Conservation (phyloP, 805 yeast species). For the Lipomyces lipofer region DNA sequence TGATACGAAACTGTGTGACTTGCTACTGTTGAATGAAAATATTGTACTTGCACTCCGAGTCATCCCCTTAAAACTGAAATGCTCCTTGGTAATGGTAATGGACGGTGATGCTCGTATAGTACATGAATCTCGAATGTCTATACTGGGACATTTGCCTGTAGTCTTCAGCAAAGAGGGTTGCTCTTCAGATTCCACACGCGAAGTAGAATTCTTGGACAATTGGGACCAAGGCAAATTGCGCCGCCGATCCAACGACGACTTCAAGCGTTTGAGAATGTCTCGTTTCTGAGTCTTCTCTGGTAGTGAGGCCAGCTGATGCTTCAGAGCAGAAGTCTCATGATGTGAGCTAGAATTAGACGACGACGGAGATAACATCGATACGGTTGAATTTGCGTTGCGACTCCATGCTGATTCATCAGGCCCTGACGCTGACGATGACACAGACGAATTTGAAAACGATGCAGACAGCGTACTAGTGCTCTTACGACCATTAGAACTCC, state of each 20-base stretch:
- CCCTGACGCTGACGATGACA: background rate
- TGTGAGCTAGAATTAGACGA: conserved; percentile 1
- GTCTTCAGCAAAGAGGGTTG: too few relatives aligned
- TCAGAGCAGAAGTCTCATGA: background rate
- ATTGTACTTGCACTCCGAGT: conserved; percentile 5
- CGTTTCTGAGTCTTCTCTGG: background rate
- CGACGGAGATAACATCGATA: too few relatives aligned
- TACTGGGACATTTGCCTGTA: too few relatives aligned
- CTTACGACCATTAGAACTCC: background rate
- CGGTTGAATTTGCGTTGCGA: too few relatives aligned
- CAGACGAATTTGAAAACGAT: background rate
- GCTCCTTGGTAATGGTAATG: too few relatives aligned
- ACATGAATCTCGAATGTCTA: too few relatives aligned
- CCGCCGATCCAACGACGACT: conserved; percentile 16
- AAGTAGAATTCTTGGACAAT: background rate
- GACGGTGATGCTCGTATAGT: too few relatives aligned
- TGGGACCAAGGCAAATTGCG: conserved; percentile 17
- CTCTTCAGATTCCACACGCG: too few relatives aligned
- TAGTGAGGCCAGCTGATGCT: background rate
- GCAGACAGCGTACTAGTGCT: background rate
- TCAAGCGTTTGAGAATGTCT: conserved; percentile 16
- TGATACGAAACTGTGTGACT: background rate
- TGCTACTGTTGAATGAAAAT: conserved; percentile 3
- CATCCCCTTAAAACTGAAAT: background rate
- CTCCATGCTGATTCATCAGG: too few relatives aligned